Conservation (phyloP, 768 basidiomycete species). For the Holtermannia corniformis region DNA sequence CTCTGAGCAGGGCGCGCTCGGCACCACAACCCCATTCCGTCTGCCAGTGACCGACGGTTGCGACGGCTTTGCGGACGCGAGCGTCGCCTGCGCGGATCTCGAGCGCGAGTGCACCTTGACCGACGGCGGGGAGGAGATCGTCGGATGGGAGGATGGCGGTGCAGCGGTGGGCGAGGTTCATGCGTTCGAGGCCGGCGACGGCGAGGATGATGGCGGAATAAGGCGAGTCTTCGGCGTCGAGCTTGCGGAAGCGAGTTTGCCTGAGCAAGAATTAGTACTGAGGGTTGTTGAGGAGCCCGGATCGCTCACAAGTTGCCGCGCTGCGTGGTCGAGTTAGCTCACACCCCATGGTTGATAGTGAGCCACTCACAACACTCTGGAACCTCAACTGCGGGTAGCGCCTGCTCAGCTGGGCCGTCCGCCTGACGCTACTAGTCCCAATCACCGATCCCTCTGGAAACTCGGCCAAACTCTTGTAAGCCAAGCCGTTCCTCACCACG, state of each 20-base stretch:
- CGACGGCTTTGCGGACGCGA: conserved; percentile 55
- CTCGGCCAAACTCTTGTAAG: conserved; percentile 66
- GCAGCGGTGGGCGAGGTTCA: conserved; percentile 57
- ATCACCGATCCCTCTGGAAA: conserved; percentile 79
- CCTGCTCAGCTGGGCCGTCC: conserved; percentile 80
- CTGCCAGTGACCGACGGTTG: conserved; percentile 60
- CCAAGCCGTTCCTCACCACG: conserved; percentile 65
- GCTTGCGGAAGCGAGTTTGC: conserved; percentile 71
- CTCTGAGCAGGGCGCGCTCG: conserved; percentile 78
- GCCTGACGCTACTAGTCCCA: conserved; percentile 88
- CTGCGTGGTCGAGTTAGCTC: too few species aligned
- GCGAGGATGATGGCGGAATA: conserved; percentile 88
- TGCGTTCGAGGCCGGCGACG: conserved; percentile 77
- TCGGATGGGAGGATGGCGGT: conserved; percentile 66
- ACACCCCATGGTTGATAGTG: neutral
- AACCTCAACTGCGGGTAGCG: conserved; percentile 67
- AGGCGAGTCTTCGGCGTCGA: conserved; percentile 69
- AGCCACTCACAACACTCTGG: conserved; percentile 68
- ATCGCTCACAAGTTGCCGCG: conserved; percentile 72
- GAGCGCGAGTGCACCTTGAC: conserved; percentile 83
- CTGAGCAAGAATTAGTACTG: conserved; percentile 3
- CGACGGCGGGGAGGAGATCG: conserved; percentile 67
- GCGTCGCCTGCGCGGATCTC: conserved; percentile 62
- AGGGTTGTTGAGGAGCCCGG: conserved; percentile 9
- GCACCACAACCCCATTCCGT: conserved; percentile 70